Base-by-base conservation (phyloP, 140 eudicot genomes). In the Bidens hawaiensis region DNA sequence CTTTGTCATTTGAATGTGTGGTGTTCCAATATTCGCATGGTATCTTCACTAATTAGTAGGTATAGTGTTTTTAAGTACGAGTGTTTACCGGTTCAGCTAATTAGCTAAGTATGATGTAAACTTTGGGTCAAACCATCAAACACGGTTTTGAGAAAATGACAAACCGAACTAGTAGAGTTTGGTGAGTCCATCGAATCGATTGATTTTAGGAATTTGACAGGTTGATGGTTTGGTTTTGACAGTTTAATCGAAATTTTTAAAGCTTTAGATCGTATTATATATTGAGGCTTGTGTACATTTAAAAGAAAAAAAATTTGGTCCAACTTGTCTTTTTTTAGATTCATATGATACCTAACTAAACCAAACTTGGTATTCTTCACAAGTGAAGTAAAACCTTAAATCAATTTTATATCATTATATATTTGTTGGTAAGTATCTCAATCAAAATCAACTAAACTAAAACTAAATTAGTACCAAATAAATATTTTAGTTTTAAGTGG, bases 361-460 rank as follows among this genome's bases (percentile, higher is more conserved):
- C 34, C 34, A 3, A 30, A 30, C 6, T 4, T 30, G 34, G 6
- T n/a, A n/a, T n/a, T n/a, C n/a, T n/a, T n/a, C n/a, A 30, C 34
- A 30, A 30, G 4, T 42, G 18, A n/a, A 43, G 49, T 43, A 43
- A 18, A 18, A 46, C 52, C 24, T 12, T 12, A 36, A 67, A 27
- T 36, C 1, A 52, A 36, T 67, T 36, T 25, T 25, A 11, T 54
- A 25, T 53, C 28, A 52, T 66, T 52, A 41, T 67, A 67, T 42
- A n/a, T n/a, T 54, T 55, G n/a, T 54, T 41, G 43, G n/a, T 54
- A 67, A 10, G 9, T 41, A 58, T 46, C 57, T 57, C 38, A 47
- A 69, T 69, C 67, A 1, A 69, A 28, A 41, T 28, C 11, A 54
- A 56, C 30, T 68, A 67, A 67, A 55, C 16, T 25, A 5, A 2